Evolutionary conservation across 148 eudicot genomes (phyloP).

Genomic region (Silene latifolia): DNA sequence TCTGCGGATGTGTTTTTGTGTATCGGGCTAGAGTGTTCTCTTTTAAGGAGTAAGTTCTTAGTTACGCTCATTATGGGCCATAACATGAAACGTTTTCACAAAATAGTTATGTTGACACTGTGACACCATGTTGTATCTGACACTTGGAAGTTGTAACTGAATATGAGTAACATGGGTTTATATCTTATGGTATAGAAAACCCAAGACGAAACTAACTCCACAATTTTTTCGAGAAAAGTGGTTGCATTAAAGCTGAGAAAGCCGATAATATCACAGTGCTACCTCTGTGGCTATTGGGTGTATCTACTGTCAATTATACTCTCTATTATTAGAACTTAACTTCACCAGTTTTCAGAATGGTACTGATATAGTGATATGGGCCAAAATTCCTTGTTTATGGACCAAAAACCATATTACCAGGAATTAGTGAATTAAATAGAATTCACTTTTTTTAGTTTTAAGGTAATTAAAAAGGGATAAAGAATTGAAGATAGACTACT

Average conservation of each 20-base stretch:
- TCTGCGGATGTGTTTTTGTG: background rate
- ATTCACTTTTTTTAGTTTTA: too few relatives aligned
- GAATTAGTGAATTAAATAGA: too few relatives aligned
- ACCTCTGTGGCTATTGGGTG: background rate
- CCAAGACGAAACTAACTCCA: background rate
- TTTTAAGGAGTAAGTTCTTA: background rate
- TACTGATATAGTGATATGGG: background rate
- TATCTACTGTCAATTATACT: background rate
- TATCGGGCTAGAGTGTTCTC: too few relatives aligned
- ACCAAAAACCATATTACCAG: background rate
- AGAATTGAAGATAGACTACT: too few relatives aligned
- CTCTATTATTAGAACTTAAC: too few relatives aligned
- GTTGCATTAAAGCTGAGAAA: background rate
- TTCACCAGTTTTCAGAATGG: background rate
- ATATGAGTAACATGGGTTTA: background rate
- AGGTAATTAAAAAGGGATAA: too few relatives aligned
- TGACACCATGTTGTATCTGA: background rate
- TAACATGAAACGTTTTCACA: background rate
- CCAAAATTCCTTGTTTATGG: background rate
- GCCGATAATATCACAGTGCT: background rate
- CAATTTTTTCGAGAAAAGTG: background rate
- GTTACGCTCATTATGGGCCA: background rate
- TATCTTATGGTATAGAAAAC: background rate
- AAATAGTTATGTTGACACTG: background rate
- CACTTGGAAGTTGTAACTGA: background rate